Percentiles rank a stretch among this genome's conserved stretches.
Evolutionary conservation across 306 rosid genomes (phyloP).

Genomic region (Sicyos edulis): DNA sequence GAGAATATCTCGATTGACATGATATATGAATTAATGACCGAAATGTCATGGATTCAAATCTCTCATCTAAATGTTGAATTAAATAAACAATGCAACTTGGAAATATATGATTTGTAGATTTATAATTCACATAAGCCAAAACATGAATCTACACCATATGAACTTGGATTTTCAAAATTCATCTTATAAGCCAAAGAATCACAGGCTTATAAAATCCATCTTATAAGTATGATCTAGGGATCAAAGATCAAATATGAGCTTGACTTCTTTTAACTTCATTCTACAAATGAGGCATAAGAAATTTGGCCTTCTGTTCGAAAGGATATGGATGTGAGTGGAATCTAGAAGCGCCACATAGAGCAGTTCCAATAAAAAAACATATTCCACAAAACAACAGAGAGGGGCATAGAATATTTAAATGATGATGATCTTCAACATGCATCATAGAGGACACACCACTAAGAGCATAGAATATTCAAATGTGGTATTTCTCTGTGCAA

Average conservation of each 20-base stretch:
- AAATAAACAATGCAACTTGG: no score
- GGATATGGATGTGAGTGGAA: neutral
- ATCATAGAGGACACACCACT: neutral
- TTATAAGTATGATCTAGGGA: neutral
- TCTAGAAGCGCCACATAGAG: neutral
- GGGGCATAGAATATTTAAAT: neutral
- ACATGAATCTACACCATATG: neutral
- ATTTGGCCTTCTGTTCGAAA: neutral
- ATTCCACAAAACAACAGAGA: neutral
- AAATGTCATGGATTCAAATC: no score
- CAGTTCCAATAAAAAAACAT: neutral
- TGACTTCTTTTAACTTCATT: neutral
- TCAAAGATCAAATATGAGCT: neutral
- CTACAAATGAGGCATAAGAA: neutral
- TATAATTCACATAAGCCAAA: neutral
- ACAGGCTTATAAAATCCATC: neutral
- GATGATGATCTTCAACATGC: no score
- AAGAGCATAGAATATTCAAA: neutral
- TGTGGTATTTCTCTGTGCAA: neutral
- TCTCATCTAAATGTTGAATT: no score
- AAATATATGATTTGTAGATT: neutral
- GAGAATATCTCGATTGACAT: no score
- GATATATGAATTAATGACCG: no score
- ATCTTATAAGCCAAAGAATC: no score
- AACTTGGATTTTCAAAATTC: neutral